Evolutionary conservation across 805 yeast genomes (phyloP).

Genomic region (Candida pseudoglaebosa): DNA sequence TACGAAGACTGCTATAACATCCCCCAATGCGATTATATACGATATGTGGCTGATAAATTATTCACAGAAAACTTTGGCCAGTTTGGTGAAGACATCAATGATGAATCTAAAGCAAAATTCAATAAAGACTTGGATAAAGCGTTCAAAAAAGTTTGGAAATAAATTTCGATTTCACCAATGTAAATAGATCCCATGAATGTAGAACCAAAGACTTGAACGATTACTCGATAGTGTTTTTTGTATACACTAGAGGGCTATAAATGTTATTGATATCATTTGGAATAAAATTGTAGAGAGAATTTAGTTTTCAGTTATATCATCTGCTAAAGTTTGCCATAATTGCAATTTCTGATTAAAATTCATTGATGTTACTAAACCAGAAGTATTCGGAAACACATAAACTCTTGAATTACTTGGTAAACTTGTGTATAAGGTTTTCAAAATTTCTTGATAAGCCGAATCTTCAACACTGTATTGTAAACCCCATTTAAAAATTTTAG

Average conservation of each 20-base stretch:
- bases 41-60: conserved; percentile 32
- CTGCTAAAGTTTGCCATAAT: conserved; percentile 45
- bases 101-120: conserved; percentile 23
- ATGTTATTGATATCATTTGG: no score
- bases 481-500: conserved; percentile 53
- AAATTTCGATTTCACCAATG: conserved; percentile 1
- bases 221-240: no score
- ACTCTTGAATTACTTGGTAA: conserved; percentile 22
- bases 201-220: no score
- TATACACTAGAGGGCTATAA: no score
- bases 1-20: conserved; percentile 34
- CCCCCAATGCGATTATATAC: conserved; percentile 33
- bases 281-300: no score
- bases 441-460: conserved; percentile 10
- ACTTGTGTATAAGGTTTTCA: conserved; percentile 15
- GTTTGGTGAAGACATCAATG: conserved; percentile 26
- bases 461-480: conserved; percentile 21
- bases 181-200: background rate
- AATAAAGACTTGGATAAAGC: conserved; percentile 26
- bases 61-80: conserved; percentile 36
- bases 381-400: conserved; percentile 68
- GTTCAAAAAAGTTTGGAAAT: conserved; percentile 32
- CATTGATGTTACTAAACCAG: conserved; percentile 61
- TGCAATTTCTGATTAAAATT: conserved; percentile 40
- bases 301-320: conserved; percentile 12